phyloP scores from a whole-genome alignment of 2,329 filamentous ascomycete genomes.

The Apiospora koreana region DNA sequence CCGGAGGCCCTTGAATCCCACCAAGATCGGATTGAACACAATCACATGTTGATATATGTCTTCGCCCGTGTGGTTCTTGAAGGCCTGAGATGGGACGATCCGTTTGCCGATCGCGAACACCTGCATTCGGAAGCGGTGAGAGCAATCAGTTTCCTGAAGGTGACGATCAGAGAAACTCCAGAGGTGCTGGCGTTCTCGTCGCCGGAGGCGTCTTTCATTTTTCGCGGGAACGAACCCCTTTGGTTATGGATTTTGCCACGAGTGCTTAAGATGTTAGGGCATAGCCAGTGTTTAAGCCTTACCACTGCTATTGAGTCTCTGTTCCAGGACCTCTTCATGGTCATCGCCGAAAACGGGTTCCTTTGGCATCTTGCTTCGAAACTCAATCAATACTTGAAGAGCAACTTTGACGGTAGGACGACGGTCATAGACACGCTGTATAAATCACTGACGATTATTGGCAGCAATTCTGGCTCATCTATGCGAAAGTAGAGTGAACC shows the following conservation, averaged over 20 bases:
- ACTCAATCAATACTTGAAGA: constrained; percentile 51
- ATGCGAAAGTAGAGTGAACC: neutral
- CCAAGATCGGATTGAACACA: constrained; percentile 71
- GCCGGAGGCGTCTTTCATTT: constrained; percentile 44
- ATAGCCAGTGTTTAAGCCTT: constrained; percentile 48
- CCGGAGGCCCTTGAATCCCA: constrained; percentile 57
- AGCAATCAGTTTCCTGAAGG: constrained; percentile 75
- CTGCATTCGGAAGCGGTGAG: constrained; percentile 64
- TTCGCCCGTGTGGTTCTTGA: constrained; percentile 79
- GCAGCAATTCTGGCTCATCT: neutral
- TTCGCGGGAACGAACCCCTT: constrained; percentile 60
- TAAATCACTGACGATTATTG: constrained; percentile 31
- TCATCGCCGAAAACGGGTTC: constrained; percentile 42
- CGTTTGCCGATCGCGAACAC: constrained; percentile 60
- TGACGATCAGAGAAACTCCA: constrained; percentile 75
- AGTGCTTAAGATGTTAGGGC: constrained; percentile 58
- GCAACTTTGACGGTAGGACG: constrained; percentile 46
- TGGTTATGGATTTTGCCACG: constrained; percentile 67
- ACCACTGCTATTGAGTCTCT: constrained; percentile 54
- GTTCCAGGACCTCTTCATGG: constrained; percentile 49
- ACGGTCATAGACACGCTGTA: constrained; percentile 21
- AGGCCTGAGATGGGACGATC: constrained; percentile 66
- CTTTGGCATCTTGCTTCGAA: constrained; percentile 50
- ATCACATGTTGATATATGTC: constrained; percentile 83
- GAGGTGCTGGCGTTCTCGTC: constrained; percentile 58